Base-by-base conservation (phyloP, 371 early-diverging fungal genomes). In the Mucor velutinosus region DNA sequence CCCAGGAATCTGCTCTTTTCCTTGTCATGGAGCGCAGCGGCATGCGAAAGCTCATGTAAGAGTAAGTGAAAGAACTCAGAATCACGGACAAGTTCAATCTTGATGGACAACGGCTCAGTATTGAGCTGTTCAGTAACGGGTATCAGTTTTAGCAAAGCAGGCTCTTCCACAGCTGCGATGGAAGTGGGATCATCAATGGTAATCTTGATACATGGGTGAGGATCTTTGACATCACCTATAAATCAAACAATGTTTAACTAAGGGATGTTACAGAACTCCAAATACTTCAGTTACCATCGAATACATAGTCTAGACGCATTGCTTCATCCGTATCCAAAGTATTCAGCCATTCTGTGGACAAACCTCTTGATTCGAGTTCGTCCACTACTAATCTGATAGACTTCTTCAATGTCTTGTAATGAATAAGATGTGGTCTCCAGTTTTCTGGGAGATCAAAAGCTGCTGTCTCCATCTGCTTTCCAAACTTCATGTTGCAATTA, bases 381-480 rank as follows among this genome's bases (percentile, higher is more conserved):
- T 81, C 74, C 15, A 91, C 91, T 51, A 91, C 88, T 33, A 75
- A 71, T 68, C 85, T 83, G 69, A 91, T 91, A 70, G 76, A 83
- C 70, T 87, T 91, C 69, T 91, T 91, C 19, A 91, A 83, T 3
- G 73, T 68, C 66, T 91, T 91, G 77, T 91, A 91, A 47, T 88
- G 85, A 55, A 91, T 86, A 47, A 91, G 71, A 69, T 91, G 84
- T 8, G 87, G 91, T 58, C 87, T 86, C 90, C 91, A 91, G 49
- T 86, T 84, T 39, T 79, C 80, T 5, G 91, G 91, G 63, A 91
- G 80, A 51, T 85, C 71, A 70, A 81, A 80, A 19, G 88, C 83
- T 65, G 78, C 84, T 23, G 80, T 81, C 60, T 89, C 87, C 53
- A 91, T 86, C 21, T 82, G 78, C 69, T 91, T 89, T 64, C 82